A percentile compares a stretch with the other conserved stretches of the same genome.
These are phyloP conservation scores for Colletotrichum eleusines DNA, from an alignment of 2,329 filamentous ascomycete genomes.

Conservation along the genomic window DNA sequence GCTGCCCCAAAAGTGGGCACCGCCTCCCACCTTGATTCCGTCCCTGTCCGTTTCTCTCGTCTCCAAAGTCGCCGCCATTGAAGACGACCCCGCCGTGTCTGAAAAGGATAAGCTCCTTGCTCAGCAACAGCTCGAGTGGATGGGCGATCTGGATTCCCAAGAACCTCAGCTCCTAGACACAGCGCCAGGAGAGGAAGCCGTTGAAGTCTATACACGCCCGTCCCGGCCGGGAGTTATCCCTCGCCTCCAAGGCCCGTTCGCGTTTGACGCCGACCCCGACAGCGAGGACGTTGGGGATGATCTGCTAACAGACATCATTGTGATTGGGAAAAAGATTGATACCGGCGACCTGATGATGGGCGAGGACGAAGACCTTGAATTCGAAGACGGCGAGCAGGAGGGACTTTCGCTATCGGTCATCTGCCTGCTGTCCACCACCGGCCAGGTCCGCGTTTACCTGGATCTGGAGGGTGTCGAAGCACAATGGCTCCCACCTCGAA, in stretches of 20 bases:
- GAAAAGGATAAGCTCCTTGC: conserved; percentile 67
- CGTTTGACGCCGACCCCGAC: conserved; percentile 66
- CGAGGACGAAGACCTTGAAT: conserved; percentile 72
- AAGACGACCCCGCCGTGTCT: conserved; percentile 68
- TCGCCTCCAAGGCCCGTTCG: conserved; percentile 72
- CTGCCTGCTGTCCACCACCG: conserved; percentile 71
- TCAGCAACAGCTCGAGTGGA: conserved; percentile 76
- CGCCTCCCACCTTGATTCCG: conserved; percentile 80
- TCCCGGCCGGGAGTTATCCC: conserved; percentile 69
- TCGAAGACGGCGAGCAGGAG: conserved; percentile 68
- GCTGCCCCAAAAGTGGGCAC: conserved; percentile 87
- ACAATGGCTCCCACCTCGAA: conserved; percentile 73
- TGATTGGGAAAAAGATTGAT: conserved; percentile 73
- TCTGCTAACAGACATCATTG: conserved; percentile 70
- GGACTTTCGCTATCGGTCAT: conserved; percentile 71
- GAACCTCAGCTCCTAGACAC: conserved; percentile 69
- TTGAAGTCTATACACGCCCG: conserved; percentile 70
- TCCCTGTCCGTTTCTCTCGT: conserved; percentile 87
- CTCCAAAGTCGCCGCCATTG: conserved; percentile 74
- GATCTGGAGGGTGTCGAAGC: conserved; percentile 73
- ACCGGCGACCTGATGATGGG: conserved; percentile 71
- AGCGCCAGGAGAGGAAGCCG: conserved; percentile 59
- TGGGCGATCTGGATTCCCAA: conserved; percentile 74
- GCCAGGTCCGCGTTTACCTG: conserved; percentile 71
- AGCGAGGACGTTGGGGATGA: conserved; percentile 69